Evolutionary conservation across 2,329 filamentous ascomycete genomes (phyloP), one percentile per base, ranked within the genome.

Genomic region (Cladophialophora exuberans): DNA sequence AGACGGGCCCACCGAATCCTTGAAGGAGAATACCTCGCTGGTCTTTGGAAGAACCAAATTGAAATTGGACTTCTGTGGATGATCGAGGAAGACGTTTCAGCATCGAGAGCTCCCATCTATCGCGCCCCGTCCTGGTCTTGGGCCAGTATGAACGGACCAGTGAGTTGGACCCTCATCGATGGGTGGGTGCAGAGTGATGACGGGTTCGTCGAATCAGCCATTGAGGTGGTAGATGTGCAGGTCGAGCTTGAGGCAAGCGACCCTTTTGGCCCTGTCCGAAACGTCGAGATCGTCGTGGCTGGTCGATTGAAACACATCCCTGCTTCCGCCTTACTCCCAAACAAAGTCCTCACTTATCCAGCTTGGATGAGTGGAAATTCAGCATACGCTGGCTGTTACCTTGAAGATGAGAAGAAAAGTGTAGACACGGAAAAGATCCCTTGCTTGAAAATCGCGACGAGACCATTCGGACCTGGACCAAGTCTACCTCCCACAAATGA

Each of bases 401-500:
- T 41, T 10, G 30, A 41, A n/a, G 41, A 53, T 28, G 50, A 41
- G 31, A 41, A 53, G 22, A 23, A n/a, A 13, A 9, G 9, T 1
- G n/a, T 39, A 31, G 17, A 26, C 4, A 17, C n/a, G 10, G 42
- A 46, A 15, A 28, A 18, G 5, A 43, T 52, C 28, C 30, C 48
- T 15, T 52, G 48, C 30, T 15, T 52, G n/a, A 52, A 44, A 22
- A 35, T 52, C 17, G 48, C 36, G 26, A 30, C 25, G 11, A 52
- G 30, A 43, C 48, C 48, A 6, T 44, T 43, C 26, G 48, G 48
- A n/a, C 36, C 38, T 6, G 48, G 48, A 11, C 48, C 48, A 26
- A 52, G 48, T 52, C 17, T 52, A 18, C 48, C 48, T n/a, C 48
- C 48, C n/a, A 52, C 48, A n/a, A 44, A 52, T n/a, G 23, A 23